Evolutionary conservation across 441 rosid species (phyloP), one percentile per base, ranked within the genome.

Genomic region (Pelargonium exstipulatum): DNA sequence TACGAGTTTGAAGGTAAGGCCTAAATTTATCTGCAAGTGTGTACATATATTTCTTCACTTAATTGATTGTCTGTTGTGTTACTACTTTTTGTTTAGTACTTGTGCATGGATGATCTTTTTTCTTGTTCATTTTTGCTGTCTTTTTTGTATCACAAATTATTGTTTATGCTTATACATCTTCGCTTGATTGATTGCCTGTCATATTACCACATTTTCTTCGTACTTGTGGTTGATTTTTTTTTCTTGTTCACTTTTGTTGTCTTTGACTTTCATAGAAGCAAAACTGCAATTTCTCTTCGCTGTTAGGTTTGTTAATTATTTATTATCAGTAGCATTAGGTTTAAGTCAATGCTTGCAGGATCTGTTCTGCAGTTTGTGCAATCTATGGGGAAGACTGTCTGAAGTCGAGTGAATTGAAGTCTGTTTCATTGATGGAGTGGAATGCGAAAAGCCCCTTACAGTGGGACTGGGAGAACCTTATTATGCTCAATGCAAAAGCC

Each of bases 401-500:
- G 63, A 43, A 62, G 17, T 0, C 37, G 37, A 32, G 53, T 62
- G 65, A 67, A 73, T 73, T 65, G 46, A 67, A 87, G 76, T 74
- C 83, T 64, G 24, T 80, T 66, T 82, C 77, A 62, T 66, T 79
- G 45, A 91, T 91, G 98, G 98, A 89, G 83, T 88, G 92, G 90
- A 91, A 89, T 79, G 68, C 83, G 1, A 91, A 87, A 81, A 80
- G 81, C 62, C 75, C 88, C 26, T 66, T 79, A 66, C 91, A 78
- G 72, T 89, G 95, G 90, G 96, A 89, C 65, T 89, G 87, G 93
- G 96, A 91, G 42, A 86, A 81, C 61, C 74, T 84, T 3, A 76
- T 80, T 49, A 84, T 82, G 80, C 84, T 87, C 70, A 81, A 80
- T 77, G 53, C 83, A 9, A 80, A 81, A 63, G 69, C 89, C 14